Evolutionary conservation across 192 early-diverging fungal species (phyloP), one percentile per base, ranked within the genome.

Genomic region (Podila epigama): DNA sequence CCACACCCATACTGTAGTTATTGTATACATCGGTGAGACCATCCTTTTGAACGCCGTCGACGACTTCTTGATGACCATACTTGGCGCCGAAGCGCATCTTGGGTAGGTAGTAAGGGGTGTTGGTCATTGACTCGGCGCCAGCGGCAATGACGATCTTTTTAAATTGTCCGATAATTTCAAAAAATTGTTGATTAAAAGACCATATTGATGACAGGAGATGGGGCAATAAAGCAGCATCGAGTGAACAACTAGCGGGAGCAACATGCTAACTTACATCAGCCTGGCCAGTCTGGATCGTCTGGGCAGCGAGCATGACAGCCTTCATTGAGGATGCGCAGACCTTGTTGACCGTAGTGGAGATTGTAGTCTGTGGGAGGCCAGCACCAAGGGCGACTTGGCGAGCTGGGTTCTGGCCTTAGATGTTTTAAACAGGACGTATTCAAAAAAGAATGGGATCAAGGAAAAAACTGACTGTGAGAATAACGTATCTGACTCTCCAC

Each of bases 291-390:
- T 88, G 82, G 77, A 94, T 93, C 13, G 89, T 82, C 79, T 92
- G 91, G 29, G 90, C 91, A 54, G 86, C 92, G 39, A 93, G 84
- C 44, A 86, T 79, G 35, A 92, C 83, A 10, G 93, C 92, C 71
- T 94, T 93, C 90, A 94, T 90, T 13, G 89, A 92, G 33, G 89
- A 91, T 16, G 93, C 92, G 58, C 93, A 94, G 31, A 93, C 92
- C 80, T 93, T 93, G 83, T 92, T 93, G 66, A 94, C 89, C 6
- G 92, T 92, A 6, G 92, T 93, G 51, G 89, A 85, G 41, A 90
- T 81, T 22, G 89, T 85, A 22, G 82, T 82, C 37, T 86, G 61
- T n/a, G 79, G 75, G 57, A 94, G 86, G 16, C 92, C 92, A 13
- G 93, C 89, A 41, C 87, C 85, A 25, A 94, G 81, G 22, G 92